A percentile compares a stretch with the other conserved stretches of the same genome.
Conservation (phyloP, 345 rosid species). For the Anacardium occidentale region DNA sequence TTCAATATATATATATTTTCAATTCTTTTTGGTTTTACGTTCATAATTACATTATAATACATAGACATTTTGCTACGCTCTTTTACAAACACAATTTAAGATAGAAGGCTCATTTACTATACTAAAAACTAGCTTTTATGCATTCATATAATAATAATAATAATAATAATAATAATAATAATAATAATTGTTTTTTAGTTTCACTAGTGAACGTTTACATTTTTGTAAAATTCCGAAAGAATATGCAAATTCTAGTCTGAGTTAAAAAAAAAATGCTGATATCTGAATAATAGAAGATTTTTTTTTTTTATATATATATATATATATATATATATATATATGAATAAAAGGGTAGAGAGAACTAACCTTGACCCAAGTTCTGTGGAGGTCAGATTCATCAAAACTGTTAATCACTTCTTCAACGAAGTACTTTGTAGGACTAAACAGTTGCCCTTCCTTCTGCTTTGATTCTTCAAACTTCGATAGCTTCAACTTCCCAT, state of each 20-base stretch:
- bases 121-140: no score
- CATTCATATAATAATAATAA: no score
- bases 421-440: conserved; percentile 79
- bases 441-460: conserved; percentile 54
- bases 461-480: conserved; percentile 42
- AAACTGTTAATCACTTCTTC: conserved; percentile 83
- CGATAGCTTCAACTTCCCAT: conserved; percentile 48
- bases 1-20: not conserved
- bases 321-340: no score
- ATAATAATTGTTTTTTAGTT: no score
- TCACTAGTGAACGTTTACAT: no score
- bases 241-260: no score
- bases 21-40: not conserved
- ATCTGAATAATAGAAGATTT: no score
- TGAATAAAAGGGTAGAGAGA: not conserved
- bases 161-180: no score
- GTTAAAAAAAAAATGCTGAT: no score
- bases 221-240: no score
- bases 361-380: conserved; percentile 82
- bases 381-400: conserved; percentile 81
- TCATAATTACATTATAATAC: not conserved
- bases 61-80: not conserved
- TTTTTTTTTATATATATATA: no score
- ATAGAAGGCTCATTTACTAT: no score
- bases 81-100: not conserved